Conservation (phyloP, 2,329 filamentous ascomycete species). For the Chrysoporthe deuterocubensis region DNA sequence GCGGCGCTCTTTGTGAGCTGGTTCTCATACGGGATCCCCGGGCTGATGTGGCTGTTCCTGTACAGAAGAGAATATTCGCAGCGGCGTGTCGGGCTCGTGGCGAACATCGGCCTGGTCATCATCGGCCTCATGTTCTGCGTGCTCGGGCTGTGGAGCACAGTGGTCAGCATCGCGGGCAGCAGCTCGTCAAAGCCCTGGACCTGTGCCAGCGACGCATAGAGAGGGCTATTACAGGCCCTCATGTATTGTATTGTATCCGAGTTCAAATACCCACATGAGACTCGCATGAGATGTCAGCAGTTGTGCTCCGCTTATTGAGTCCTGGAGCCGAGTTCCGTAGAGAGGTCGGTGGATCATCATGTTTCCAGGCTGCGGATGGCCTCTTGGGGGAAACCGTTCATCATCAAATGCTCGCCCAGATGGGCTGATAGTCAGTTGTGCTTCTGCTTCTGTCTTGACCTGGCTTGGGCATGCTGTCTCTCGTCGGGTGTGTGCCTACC, state of each 20-base stretch:
- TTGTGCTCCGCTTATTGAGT: not conserved
- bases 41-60: conserved; percentile 53
- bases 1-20: conserved; percentile 67
- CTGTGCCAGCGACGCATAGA: conserved; percentile 37
- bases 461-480: too few relatives aligned
- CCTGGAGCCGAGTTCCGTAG: too few relatives aligned
- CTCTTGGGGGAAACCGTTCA: not conserved
- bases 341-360: too few relatives aligned
- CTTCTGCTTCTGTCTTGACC: too few relatives aligned
- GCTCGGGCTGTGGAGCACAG: conserved; percentile 45
- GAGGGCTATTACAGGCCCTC: not conserved
- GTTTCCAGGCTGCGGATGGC: not conserved
- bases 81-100: conserved; percentile 38
- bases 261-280: not conserved
- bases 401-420: too few relatives aligned
- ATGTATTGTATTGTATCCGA: conserved; percentile 4
- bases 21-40: conserved; percentile 62
- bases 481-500: not conserved
- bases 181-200: conserved; percentile 41
- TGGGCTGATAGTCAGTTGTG: too few relatives aligned
- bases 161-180: conserved; percentile 41
- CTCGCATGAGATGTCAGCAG: not conserved
- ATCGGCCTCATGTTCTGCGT: conserved; percentile 43
- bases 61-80: conserved; percentile 47
- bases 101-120: conserved; percentile 40